Evolutionary conservation across 1,284 basidiomycete genomes (phyloP), one percentile per base, ranked within the genome.

Genomic region (Apiotrichum akiyoshidainum): DNA sequence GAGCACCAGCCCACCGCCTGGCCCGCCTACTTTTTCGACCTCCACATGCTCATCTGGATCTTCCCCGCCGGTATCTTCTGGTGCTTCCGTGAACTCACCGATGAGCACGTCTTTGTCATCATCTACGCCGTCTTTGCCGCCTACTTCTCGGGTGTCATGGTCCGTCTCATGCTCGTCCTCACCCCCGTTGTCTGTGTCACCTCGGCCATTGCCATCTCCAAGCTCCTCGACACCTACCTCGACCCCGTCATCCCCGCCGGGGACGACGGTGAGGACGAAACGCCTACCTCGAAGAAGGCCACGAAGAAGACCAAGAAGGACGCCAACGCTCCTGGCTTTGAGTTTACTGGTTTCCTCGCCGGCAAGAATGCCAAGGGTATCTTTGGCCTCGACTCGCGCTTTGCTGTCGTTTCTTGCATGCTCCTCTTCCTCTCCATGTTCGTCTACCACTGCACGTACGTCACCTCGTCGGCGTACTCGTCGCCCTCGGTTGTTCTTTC

Each of bases 61-160:
- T 99, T 99, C 86, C 96, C 96, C 6, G 95, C 92, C 31, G 96
- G 96, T 61, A 90, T 99, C 49, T 84, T 90, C 71, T 81, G 96
- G 65, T 94, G 92, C 78, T 99, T 99, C 89, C 86, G 85, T 64
- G 85, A 95, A 74, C 82, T 99, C 35, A 86, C 92, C 35, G 96
- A 99, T 77, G 96, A 98, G 76, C 96, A 99, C 73, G 83, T 99
- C 67, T 99, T 99, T 77, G 90, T 99, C 71, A 96, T 99, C 81
- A 94, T 99, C 79, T 99, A 99, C 78, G 88, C 94, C 31, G 86
- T 93, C 64, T 86, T 99, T 72, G 92, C 89, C 49, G 92, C 91
- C 73, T 99, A 99, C 83, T 99, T 99, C 77, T 95, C 96, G 12
- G 94, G 95, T 56, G 96, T 99, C 76, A 99, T 99, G 95, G 95